These are phyloP conservation scores for Medicago lupulina DNA, from an alignment of 306 rosid genomes.

Conservation along the genomic window DNA sequence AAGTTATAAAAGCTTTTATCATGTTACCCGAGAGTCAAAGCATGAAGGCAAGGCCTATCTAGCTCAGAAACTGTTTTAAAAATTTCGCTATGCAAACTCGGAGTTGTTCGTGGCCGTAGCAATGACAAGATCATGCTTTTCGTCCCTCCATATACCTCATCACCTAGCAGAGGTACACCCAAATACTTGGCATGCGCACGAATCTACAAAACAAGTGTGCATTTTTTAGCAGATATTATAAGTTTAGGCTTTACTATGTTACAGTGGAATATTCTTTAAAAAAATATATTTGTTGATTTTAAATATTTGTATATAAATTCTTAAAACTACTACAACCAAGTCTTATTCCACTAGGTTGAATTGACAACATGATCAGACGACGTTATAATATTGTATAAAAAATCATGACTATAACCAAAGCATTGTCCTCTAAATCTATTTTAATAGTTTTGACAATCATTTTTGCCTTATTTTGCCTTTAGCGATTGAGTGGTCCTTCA, in stretches of 20 bases:
- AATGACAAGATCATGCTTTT: constrained; percentile 73
- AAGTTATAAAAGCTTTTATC: constrained; percentile 32
- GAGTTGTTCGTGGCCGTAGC: constrained; percentile 62
- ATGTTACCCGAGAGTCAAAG: constrained; percentile 77
- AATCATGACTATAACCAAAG: neutral
- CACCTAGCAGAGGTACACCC: constrained; percentile 84
- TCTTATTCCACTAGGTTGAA: neutral
- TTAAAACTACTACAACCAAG: neutral
- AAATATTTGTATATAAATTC: constrained; percentile 3
- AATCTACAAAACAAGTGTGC: constrained; percentile 57
- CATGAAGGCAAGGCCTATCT: constrained; percentile 88
- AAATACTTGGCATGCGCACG: constrained; percentile 84
- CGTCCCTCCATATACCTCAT: constrained; percentile 83
- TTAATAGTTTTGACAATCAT: neutral
- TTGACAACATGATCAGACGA: neutral
- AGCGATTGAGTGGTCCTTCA: neutral
- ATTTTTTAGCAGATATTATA: neutral
- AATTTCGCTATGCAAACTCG: constrained; percentile 55
- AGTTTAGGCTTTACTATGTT: neutral
- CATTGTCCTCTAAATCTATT: neutral
- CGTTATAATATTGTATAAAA: neutral
- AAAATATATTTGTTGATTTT: neutral
- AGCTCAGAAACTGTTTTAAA: constrained; percentile 62
- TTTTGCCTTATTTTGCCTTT: neutral
- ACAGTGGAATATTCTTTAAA: constrained; percentile 15